Conservation (phyloP, 1,284 basidiomycete species). For the Boletellus deceptivus region DNA sequence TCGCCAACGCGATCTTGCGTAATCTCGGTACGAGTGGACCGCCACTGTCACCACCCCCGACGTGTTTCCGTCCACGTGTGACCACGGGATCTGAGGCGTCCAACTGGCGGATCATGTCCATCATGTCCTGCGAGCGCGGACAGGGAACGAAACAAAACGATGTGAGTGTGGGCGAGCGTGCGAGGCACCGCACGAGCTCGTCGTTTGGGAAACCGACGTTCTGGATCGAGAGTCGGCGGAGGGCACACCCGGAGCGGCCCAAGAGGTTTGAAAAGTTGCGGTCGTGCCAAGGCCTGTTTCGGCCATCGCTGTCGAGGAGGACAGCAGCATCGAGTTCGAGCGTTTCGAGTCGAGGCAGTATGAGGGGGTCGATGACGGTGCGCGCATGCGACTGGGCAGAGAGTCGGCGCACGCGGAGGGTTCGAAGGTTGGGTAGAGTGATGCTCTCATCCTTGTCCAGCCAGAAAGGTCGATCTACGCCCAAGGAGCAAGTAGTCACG, state of each 20-base stretch:
- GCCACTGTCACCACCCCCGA: no score
- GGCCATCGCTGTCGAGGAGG: background rate
- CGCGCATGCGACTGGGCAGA: background rate
- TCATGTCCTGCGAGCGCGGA: constrained; percentile 17
- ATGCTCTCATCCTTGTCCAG: background rate
- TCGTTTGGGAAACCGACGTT: constrained; percentile 19
- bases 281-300: constrained; percentile 5
- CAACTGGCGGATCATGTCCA: constrained; percentile 13
- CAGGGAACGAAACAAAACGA: constrained; percentile 22
- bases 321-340: constrained; percentile 15
- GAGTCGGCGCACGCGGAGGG: constrained; percentile 17
- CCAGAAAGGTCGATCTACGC: constrained; percentile 8
- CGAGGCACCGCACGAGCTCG: constrained; percentile 25
- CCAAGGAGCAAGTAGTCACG: constrained; percentile 18
- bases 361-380: constrained; percentile 7
- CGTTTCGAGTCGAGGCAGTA: constrained; percentile 17
- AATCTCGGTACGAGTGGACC: constrained; percentile 8
- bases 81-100: background rate
- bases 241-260: constrained; percentile 11
- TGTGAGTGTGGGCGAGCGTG: constrained; percentile 9
- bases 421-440: constrained; percentile 13
- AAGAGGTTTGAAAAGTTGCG: constrained; percentile 19
- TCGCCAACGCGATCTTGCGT: constrained; percentile 19
- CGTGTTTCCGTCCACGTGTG: background rate
- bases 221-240: constrained; percentile 17